Conservation (phyloP, 2,329 filamentous ascomycete genomes). For the Dothiorella sarmentorum region DNA sequence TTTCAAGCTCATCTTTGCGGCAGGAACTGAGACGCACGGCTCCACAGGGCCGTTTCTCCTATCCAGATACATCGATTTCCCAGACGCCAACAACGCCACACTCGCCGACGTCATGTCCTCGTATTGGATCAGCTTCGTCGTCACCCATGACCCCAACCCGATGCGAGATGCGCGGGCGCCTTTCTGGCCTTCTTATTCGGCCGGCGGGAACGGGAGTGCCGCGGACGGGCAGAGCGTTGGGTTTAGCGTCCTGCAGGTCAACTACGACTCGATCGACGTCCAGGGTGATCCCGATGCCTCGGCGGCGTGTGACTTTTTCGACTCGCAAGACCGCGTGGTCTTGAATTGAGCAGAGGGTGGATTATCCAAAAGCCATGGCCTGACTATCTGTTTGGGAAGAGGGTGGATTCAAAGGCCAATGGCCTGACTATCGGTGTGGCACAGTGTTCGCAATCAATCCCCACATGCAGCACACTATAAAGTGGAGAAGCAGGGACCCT, state of each 20-base stretch:
- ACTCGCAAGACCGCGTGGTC: neutral
- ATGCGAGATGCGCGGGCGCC: conserved; percentile 26
- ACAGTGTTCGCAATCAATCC: neutral
- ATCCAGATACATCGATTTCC: neutral
- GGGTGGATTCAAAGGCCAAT: too few species aligned
- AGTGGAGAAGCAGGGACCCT: too few species aligned
- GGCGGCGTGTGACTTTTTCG: neutral
- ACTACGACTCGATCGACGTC: neutral
- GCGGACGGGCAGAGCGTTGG: conserved; percentile 34
- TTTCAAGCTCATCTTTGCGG: conserved; percentile 36
- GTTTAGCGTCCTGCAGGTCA: conserved; percentile 30
- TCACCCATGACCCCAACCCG: conserved; percentile 34
- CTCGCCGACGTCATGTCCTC: conserved; percentile 34
- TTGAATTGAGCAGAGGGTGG: neutral
- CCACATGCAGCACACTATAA: neutral
- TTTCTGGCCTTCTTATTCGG: conserved; percentile 29
- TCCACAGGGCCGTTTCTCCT: conserved; percentile 22
- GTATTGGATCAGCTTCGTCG: conserved; percentile 34
- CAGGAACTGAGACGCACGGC: conserved; percentile 34
- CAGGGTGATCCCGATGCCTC: conserved; percentile 1
- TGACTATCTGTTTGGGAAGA: too few species aligned
- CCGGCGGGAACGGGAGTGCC: conserved; percentile 21
- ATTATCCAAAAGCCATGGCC: too few species aligned
- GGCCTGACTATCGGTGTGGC: too few species aligned
- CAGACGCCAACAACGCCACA: conserved; percentile 27